A percentile compares a stretch with the other conserved stretches of the same genome.
phyloP scores from a whole-genome alignment of 805 yeast genomes.

The Teunomyces panamensis region DNA sequence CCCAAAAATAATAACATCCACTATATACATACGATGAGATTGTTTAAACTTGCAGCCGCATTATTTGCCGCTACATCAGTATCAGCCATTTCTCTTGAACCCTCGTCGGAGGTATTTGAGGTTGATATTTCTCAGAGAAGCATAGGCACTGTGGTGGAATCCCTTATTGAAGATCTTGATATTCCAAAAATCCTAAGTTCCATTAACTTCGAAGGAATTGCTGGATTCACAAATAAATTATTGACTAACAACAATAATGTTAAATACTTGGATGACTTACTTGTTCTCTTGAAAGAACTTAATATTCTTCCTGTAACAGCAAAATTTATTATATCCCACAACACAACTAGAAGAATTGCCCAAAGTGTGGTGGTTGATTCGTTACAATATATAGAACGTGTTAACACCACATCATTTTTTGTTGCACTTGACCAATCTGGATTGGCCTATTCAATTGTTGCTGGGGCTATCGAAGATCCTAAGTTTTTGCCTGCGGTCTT shows the following conservation, averaged over 20 bases:
- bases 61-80: conserved; percentile 4
- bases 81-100: conserved; percentile 6
- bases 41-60: not conserved
- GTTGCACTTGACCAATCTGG: conserved; percentile 30
- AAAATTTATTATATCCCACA: conserved; percentile 20
- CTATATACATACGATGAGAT: not conserved
- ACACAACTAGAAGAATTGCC: conserved; percentile 19
- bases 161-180: conserved; percentile 16
- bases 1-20: not conserved
- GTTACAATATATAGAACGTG: conserved; percentile 10
- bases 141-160: conserved; percentile 4
- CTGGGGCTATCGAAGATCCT: conserved; percentile 19
- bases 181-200: conserved; percentile 10
- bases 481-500: conserved; percentile 23
- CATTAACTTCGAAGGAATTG: conserved; percentile 22
- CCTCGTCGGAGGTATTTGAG: conserved; percentile 8
- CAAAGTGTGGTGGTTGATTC: conserved; percentile 14
- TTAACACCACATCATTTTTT: conserved; percentile 24
- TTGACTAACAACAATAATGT: conserved; percentile 19
- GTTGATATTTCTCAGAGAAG: conserved; percentile 9
- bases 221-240: conserved; percentile 26
- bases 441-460: conserved; percentile 24
- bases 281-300: conserved; percentile 20
- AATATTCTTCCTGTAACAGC: conserved; percentile 24
- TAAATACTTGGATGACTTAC: conserved; percentile 21